Conservation (phyloP, 148 eudicot genomes). For the Spergularia marina region DNA sequence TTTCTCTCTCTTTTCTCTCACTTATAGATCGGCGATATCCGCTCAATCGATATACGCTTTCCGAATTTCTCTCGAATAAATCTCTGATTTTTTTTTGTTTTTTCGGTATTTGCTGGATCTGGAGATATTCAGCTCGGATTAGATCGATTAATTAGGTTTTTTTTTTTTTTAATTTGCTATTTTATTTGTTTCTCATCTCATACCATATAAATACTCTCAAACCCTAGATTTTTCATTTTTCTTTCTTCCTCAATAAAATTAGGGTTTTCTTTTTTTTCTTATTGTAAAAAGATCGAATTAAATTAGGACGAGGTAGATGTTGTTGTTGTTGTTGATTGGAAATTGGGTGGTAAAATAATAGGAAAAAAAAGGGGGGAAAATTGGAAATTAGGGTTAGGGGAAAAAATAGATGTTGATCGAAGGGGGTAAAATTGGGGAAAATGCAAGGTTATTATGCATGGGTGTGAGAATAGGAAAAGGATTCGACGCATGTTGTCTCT, state of each 20-base stretch:
- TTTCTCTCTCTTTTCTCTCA: constrained; percentile 9
- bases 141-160: constrained; percentile 32
- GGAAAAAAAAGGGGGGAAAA: not conserved
- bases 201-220: not conserved
- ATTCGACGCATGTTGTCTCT: constrained; percentile 30
- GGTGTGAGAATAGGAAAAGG: constrained; percentile 27
- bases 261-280: not conserved
- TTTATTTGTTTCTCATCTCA: not conserved
- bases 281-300: constrained; percentile 1
- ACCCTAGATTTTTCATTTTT: constrained; percentile 4
- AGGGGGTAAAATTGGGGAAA: constrained; percentile 28
- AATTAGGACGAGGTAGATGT: not conserved
- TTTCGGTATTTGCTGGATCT: constrained; percentile 16
- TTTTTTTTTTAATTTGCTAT: not conserved
- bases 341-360: too few species aligned
- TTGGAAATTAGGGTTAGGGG: constrained; percentile 25
- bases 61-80: constrained; percentile 9
- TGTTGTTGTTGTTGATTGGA: not conserved
- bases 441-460: constrained; percentile 35
- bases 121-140: constrained; percentile 11
- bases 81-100: not conserved
- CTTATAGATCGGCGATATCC: constrained; percentile 23
- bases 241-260: not conserved
- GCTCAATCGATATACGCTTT: not conserved
- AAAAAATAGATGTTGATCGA: constrained; percentile 29